Percentiles rank a stretch among this genome's conserved stretches.
Evolutionary conservation across 2,329 filamentous ascomycete genomes (phyloP).

Genomic region (Paraphoma chrysanthemicola): DNA sequence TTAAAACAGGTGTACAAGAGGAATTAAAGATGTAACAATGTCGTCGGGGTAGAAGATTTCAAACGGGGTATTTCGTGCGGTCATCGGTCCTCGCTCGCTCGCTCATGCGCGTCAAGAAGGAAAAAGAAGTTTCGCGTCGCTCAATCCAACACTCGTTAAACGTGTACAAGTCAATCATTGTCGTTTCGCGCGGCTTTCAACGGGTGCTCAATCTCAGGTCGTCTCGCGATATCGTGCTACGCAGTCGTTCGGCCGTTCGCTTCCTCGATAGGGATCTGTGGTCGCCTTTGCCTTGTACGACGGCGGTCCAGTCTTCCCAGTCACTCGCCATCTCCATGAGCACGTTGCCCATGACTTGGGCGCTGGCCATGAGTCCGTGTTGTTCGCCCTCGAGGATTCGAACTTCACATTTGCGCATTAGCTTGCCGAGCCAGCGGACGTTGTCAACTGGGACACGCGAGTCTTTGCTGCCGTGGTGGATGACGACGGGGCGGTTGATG

Average conservation of each 20-base stretch:
- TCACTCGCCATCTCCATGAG: constrained; percentile 92
- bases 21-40: not conserved
- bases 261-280: constrained; percentile 19
- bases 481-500: constrained; percentile 87
- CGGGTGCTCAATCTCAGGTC: not conserved
- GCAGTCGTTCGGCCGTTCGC: constrained; percentile 24
- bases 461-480: constrained; percentile 92
- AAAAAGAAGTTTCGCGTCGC: no score
- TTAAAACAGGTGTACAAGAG: not conserved
- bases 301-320: constrained; percentile 64
- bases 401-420: constrained; percentile 92
- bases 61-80: not conserved
- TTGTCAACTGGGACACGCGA: constrained; percentile 94
- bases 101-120: not conserved
- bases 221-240: constrained; percentile 12
- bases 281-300: constrained; percentile 25
- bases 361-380: constrained; percentile 95
- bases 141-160: no score
- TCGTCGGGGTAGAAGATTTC: not conserved
- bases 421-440: constrained; percentile 90
- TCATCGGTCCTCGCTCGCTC: not conserved
- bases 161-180: no score
- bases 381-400: constrained; percentile 89
- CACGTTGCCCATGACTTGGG: constrained; percentile 90
- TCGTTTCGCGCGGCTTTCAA: not conserved